These are phyloP conservation scores for Sequoia sempervirens DNA, from an alignment of 75 land plant genomes.

Conservation along the genomic window DNA sequence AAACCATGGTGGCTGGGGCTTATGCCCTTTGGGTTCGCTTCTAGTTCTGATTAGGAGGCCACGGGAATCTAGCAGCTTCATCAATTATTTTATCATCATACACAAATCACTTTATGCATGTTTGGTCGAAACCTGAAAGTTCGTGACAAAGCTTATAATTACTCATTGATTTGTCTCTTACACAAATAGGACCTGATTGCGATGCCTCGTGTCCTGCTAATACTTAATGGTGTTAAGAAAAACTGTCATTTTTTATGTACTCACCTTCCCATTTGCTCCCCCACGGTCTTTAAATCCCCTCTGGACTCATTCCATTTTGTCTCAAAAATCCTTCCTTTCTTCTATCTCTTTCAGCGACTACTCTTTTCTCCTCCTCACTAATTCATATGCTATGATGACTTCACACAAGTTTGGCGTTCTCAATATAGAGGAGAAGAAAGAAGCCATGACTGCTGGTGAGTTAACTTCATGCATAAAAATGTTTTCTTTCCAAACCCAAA, in stretches of 20 bases:
- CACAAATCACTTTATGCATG: not conserved
- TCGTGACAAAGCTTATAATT: not conserved
- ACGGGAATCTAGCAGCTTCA: not conserved
- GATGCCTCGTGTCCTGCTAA: not conserved
- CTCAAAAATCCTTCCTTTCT: not conserved
- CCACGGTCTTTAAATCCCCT: not conserved
- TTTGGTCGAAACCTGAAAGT: too few species aligned
- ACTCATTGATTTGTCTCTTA: not conserved
- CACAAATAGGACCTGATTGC: not conserved
- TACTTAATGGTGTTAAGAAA: not conserved
- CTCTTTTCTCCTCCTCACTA: not conserved
- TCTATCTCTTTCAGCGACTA: not conserved
- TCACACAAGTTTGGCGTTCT: not conserved
- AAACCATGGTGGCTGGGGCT: too few species aligned
- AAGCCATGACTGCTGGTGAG: not conserved
- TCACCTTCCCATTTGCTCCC: not conserved
- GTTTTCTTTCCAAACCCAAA: not conserved
- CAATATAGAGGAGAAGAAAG: not conserved
- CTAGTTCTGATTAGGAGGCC: not conserved
- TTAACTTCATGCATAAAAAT: not conserved
- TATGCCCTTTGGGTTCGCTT: not conserved
- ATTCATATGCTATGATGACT: not conserved
- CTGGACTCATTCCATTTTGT: slow-evolving; percentile 1
- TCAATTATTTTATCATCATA: not conserved
- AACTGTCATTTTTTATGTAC: not conserved